Base-by-base conservation (phyloP, 257 asterid genomes). In the Schizonepeta tenuifolia region DNA sequence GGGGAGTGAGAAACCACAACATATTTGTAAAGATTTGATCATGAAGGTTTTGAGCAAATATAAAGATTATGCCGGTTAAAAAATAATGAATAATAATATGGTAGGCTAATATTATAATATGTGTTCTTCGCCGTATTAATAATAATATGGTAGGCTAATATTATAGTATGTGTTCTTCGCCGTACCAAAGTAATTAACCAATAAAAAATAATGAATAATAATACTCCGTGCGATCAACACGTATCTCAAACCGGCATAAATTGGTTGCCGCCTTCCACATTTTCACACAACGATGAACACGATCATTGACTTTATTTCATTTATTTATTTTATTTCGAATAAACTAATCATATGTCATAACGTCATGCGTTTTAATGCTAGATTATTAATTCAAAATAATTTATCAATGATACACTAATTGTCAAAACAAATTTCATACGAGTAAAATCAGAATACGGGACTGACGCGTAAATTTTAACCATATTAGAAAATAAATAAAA, bases 231-330 rank as follows among this genome's bases (percentile, higher is more conserved):
- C 8, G 43, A 38, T 38, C 40, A 6, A 36, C 40, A 38, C 43
- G 11, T 38, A 38, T 65, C 50, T 66, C 54, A 11, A 43, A 13
- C 44, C 49, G 49, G 40, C 65, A 38, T 40, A 64, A 62, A 21
- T 21, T 18, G 58, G 49, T 31, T 65, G 78, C 67, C 72, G 69
- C 55, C 62, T 53, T 53, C 55, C 57, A 64, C 41, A 67, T 73
- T 64, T 13, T 20, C 11, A 46, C 49, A 33, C 28, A 65, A 24
- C 58, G 38, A 31, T 5, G 36, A 31, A 28, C 33, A 64, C n/a
- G n/a, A n/a, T 51, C 40, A 11, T 65, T 38, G 50, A 64, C 67
- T 40, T 55, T 44, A 10, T 59, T 66, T 67, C 8, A 3, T 28
- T 4, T 50, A n/a, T 44, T 65, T 14, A 18, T 13, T 31, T 59